Percentiles rank a stretch among this genome's conserved stretches.
Conservation (phyloP, 139 green algal species). For the Closterium sp. region DNA sequence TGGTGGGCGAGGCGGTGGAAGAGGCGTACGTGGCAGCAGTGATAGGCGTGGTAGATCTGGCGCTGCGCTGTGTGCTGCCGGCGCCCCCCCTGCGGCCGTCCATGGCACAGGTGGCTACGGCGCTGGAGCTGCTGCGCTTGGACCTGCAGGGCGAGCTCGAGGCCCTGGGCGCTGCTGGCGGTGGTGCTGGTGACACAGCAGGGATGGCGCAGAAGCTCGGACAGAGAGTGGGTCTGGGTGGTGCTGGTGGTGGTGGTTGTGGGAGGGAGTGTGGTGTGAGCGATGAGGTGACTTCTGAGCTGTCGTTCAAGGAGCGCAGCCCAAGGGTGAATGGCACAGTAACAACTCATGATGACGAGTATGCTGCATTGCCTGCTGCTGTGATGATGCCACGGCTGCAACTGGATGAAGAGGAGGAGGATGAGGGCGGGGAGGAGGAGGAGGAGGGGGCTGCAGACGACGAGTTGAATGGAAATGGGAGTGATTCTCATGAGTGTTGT, state of each 20-base stretch:
- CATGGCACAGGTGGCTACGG: neutral
- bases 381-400: neutral
- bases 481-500: neutral
- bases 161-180: neutral
- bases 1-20: neutral
- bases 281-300: neutral
- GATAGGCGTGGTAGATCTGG: neutral
- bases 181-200: neutral
- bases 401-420: neutral
- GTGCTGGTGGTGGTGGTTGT: neutral
- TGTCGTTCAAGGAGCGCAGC: neutral
- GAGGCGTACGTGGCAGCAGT: neutral
- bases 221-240: neutral
- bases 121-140: neutral
- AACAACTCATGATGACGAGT: no score
- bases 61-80: neutral
- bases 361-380: neutral
- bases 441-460: neutral
- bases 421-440: neutral
- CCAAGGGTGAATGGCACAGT: no score
- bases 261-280: no score
- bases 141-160: neutral
- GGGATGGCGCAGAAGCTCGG: no score
- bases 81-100: no score
- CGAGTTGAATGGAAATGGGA: neutral